Base-by-base conservation (phyloP, 2,329 filamentous ascomycete species). In the Aspergillus fumigatiaffinis region DNA sequence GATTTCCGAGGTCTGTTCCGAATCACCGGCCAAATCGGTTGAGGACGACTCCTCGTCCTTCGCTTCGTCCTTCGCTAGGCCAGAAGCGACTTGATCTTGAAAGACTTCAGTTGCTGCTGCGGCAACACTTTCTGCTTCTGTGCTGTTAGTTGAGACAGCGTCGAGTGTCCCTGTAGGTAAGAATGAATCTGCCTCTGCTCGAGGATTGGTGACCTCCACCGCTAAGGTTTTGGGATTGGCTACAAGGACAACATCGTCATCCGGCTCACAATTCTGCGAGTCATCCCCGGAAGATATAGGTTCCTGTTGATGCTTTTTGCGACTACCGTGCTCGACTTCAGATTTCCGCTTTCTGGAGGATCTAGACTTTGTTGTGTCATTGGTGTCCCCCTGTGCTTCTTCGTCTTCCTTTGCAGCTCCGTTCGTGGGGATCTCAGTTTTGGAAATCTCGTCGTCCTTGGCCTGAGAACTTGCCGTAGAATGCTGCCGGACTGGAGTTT, bases 1-100 rank as follows among this genome's bases (percentile, higher is more conserved):
- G 6, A 73, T 65, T 38, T 68, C 65, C 6, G 62, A 54, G 7
- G 29, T 26, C 48, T 53, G 50, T 42, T 50, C 41, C 20, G 55
- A 4, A 21, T 28, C 32, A 53, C 57, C 29, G 17, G 49, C 7
- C 59, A 57, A 20, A 54, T 51, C 4, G 25, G 20, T 4, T 3
- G 35, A 51, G 17, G 26, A n/a, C 21, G 49, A 25, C 21, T 51
- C 23, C 12, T 59, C 35, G 21, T 60, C 49, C 14, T 26, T 23
- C 12, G 21, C 6, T 23, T 59, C 35, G 21, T 60, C 49, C 14
- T 26, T 23, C 12, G 21, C 6, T 23, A 7, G 4, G 7, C 4
- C n/a, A 5, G 38, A 48, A 20, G 54, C 50, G 21, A 50, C 26
- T 2, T 12, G 25, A 17, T 23, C 42, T 49, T 46, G 25, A 49